These are phyloP conservation scores for Colletotrichum trifolii DNA, from an alignment of 2,329 filamentous ascomycete species.

Conservation along the genomic window DNA sequence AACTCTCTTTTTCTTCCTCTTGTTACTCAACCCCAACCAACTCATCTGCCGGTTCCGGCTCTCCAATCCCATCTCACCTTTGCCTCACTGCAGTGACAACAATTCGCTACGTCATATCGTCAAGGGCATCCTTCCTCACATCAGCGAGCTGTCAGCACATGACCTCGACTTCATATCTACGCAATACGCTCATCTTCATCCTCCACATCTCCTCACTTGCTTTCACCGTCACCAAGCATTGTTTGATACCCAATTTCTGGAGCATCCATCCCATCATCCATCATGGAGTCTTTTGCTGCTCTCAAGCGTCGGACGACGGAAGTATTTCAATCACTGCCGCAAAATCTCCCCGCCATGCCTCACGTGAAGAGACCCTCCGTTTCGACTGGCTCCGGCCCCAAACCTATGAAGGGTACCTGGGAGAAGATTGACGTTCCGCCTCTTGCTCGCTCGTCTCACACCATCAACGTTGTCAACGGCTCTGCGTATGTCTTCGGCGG, in stretches of 20 bases:
- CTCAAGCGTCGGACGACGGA: conserved; percentile 67
- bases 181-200: conserved; percentile 16
- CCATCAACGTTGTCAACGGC: conserved; percentile 68
- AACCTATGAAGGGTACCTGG: conserved; percentile 67
- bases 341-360: conserved; percentile 55
- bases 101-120: conserved; percentile 34
- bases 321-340: conserved; percentile 61
- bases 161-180: conserved; percentile 27
- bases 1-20: conserved; percentile 3
- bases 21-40: no score
- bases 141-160: conserved; percentile 29
- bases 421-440: conserved; percentile 65
- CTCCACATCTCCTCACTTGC: background rate
- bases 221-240: background rate
- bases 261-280: conserved; percentile 6
- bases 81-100: conserved; percentile 15
- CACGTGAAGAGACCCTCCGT: conserved; percentile 37
- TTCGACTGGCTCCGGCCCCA: conserved; percentile 34
- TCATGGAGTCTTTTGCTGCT: conserved; percentile 64
- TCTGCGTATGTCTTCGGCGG: conserved; percentile 80
- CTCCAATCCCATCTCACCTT: no score
- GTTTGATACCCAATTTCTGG: background rate
- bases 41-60: no score
- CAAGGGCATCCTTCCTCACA: conserved; percentile 11
- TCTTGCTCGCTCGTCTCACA: conserved; percentile 80